Base-by-base conservation (phyloP, 2,329 filamentous ascomycete species). In the Phialophora macrospora region DNA sequence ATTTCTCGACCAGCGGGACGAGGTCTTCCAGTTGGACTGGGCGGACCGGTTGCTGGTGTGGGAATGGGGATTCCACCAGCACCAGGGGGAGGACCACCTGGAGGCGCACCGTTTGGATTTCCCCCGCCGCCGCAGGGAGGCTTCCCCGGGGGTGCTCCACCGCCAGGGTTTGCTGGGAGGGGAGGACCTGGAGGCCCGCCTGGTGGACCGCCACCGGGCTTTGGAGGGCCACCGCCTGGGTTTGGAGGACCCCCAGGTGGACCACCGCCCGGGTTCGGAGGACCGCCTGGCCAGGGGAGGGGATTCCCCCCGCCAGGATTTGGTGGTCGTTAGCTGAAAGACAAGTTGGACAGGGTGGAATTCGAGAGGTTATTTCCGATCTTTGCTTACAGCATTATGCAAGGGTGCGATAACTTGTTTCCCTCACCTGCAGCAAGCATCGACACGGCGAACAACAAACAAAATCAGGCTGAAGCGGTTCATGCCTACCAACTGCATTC, bases 1-100 rank as follows among this genome's bases (percentile, higher is more conserved):
- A 92, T 98, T 72, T 90, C 92, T 70, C 90, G 93, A 76, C 93
- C 95, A 73, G 93, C 93, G 74, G 95, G 95, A 73, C 87, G 95
- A 79, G 95, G 95, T 77, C 80, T 83, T 76, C 89, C 92, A 34
- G 86, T 94, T 73, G 93, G 93, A 62, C 84, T 98, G 70, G 92
- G 92, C 73, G 93, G 94, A 34, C 94, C 94, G 75, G 92, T 92
- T 79, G 89, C 90, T 75, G 94, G 93, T 76, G 90, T 97, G 75
- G 64, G 64, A 32, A 56, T 60, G 46, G 94, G 92, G 74, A 90
- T 88, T 66, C 90, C 87, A 63, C 90, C 90, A 57, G 90, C 90
- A 62, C 82, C 84, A 20, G 83, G 82, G 54, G 79, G 77, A 62
- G 81, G 79, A 28, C 80, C 80, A 52, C 78, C 82, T 65, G 82